Conservation (phyloP, 176 grass and related monocot genomes). For the Triticum urartu region DNA sequence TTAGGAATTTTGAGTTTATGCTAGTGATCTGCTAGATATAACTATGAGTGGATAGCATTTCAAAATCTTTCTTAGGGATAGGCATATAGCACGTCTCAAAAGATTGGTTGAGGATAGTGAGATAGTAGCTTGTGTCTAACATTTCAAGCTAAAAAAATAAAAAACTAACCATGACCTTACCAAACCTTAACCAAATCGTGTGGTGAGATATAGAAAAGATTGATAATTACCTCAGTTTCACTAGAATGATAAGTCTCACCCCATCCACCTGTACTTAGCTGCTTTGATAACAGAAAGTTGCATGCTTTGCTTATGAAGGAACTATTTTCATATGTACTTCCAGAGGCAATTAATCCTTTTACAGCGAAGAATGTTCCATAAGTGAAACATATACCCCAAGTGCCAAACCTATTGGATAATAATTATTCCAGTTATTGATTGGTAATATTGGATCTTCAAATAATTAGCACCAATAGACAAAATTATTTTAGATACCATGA, state of each 20-base stretch:
- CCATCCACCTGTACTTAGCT: slow-evolving; percentile 48
- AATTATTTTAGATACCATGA: slow-evolving; percentile 38
- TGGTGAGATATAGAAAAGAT: not conserved
- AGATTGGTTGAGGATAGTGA: not conserved
- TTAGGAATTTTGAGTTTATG: too few relatives aligned
- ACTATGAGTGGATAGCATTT: too few relatives aligned
- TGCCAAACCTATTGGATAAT: slow-evolving; percentile 42
- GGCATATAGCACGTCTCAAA: not conserved
- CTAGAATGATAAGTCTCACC: slow-evolving; percentile 43
- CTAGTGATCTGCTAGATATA: too few relatives aligned
- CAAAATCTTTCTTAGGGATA: too few relatives aligned
- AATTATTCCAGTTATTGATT: not conserved
- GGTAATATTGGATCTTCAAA: not conserved
- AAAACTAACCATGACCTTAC: too few relatives aligned
- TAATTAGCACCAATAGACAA: not conserved
- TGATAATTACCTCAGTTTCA: slow-evolving; percentile 9
- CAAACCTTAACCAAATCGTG: not conserved
- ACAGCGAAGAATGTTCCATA: slow-evolving; percentile 45
- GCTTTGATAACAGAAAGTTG: slow-evolving; percentile 54
- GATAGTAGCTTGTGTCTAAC: not conserved
- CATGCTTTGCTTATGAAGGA: slow-evolving; percentile 48
- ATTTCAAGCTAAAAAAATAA: not conserved
- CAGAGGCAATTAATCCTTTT: too few relatives aligned
- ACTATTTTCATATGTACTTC: slow-evolving; percentile 48
- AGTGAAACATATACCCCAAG: too few relatives aligned